Percentiles rank a stretch among this genome's conserved stretches.
phyloP scores from a whole-genome alignment of 1,139 yeast genomes.

The Taiozyma sp. region DNA sequence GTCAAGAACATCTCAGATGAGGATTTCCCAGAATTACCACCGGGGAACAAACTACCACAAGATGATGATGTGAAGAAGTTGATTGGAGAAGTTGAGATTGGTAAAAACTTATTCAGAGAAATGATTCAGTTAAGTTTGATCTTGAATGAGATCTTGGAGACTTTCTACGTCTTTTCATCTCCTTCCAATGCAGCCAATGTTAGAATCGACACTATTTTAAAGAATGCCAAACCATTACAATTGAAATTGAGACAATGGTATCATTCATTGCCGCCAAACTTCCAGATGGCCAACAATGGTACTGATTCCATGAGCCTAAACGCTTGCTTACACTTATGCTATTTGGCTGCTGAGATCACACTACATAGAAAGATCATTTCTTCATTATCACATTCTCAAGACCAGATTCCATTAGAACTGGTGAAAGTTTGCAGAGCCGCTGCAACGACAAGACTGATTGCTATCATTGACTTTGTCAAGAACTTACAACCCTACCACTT shows the following conservation, averaged over 20 bases:
- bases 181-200: slow-evolving; percentile 36
- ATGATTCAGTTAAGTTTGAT: slow-evolving; percentile 67
- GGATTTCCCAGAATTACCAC: slow-evolving; percentile 61
- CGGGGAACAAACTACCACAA: slow-evolving; percentile 13
- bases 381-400: slow-evolving; percentile 11
- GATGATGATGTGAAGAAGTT: slow-evolving; percentile 19
- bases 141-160: slow-evolving; percentile 64
- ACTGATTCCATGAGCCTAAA: slow-evolving; percentile 41
- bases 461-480: slow-evolving; percentile 76
- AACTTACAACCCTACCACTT: slow-evolving; percentile 77
- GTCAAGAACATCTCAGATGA: slow-evolving; percentile 60
- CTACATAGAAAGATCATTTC: slow-evolving; percentile 72
- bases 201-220: slow-evolving; percentile 61
- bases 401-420: slow-evolving; percentile 55
- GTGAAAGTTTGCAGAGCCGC: slow-evolving; percentile 76
- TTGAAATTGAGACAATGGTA: slow-evolving; percentile 79
- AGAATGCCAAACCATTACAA: slow-evolving; percentile 82
- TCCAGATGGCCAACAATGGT: slow-evolving; percentile 41
- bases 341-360: slow-evolving; percentile 84
- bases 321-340: slow-evolving; percentile 78
- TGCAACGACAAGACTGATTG: slow-evolving; percentile 73
- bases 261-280: slow-evolving; percentile 64
- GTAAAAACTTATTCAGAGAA: slow-evolving; percentile 65
- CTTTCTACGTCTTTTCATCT: slow-evolving; percentile 68
- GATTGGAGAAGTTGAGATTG: slow-evolving; percentile 62